These are phyloP conservation scores for Sistotremastrum suecicum DNA, from an alignment of 768 basidiomycete genomes.

Conservation along the genomic window DNA sequence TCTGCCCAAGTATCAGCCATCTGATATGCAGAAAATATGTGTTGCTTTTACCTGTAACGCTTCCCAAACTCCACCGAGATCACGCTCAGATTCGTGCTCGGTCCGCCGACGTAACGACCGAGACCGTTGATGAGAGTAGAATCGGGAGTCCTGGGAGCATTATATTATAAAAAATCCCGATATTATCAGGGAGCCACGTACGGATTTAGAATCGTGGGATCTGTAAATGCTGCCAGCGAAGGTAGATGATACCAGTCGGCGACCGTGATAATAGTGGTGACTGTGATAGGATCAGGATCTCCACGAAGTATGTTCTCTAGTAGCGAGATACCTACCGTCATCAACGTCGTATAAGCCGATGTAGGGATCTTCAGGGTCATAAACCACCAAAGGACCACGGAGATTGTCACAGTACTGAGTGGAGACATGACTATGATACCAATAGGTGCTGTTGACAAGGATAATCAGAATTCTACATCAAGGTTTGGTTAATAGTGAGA, in stretches of 20 bases:
- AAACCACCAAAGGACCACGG: conserved; percentile 4
- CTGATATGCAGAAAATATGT: too few relatives aligned
- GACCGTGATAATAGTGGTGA: conserved; percentile 33
- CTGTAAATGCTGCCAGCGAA: conserved; percentile 8
- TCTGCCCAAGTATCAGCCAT: too few relatives aligned
- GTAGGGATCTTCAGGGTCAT: not conserved
- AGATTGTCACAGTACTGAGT: conserved; percentile 11
- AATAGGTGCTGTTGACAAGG: not conserved
- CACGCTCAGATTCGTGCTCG: conserved; percentile 21
- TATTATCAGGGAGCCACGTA: conserved; percentile 2
- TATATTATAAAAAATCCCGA: not conserved
- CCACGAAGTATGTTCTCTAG: not conserved
- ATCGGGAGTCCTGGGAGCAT: conserved; percentile 12
- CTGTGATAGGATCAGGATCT: not conserved
- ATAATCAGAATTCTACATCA: not conserved
- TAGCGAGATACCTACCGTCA: conserved; percentile 10
- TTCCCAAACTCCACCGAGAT: conserved; percentile 23
- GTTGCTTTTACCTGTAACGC: conserved; percentile 15
- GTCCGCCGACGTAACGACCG: conserved; percentile 27
- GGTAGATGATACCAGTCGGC: conserved; percentile 28
- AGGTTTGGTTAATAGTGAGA: too few relatives aligned
- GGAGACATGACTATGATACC: conserved; percentile 7
- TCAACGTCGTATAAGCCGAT: conserved; percentile 19
- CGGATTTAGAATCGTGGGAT: conserved; percentile 14
- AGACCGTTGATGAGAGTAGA: conserved; percentile 33